Evolutionary conservation across 768 basidiomycete genomes (phyloP), one percentile per base, ranked within the genome.

Genomic region (Tricholoma terreum): DNA sequence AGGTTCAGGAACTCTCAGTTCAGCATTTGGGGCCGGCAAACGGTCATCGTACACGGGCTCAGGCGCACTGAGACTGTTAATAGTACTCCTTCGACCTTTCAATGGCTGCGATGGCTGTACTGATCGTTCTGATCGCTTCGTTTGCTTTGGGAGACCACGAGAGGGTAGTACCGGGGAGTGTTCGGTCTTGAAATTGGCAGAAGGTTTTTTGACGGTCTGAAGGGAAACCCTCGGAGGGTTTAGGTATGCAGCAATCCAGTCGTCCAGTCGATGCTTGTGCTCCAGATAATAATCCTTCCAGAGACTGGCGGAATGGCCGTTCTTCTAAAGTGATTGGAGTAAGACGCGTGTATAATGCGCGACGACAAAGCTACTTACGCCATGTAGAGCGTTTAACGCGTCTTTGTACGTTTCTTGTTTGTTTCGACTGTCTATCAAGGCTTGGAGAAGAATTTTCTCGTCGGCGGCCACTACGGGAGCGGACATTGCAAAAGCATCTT

Each of bases 211-310:
- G 19, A 72, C 67, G 6, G 71, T 73, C 48, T 72, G 71, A 12
- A 67, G 43, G 6, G 68, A 59, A 38, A 53, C 24, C 57, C 66
- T 67, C 14, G 61, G 65, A 15, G 63, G 67, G 36, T 60, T 66
- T 6, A 75, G 57, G 55, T 69, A 75, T 63, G 69, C 67, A 15
- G 69, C 67, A 58, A 79, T 73, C 68, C 71, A 73, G 27, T 71
- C 70, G 63, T 89, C 84, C 34, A 90, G 72, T 40, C 83, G 80
- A 52, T 79, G 76, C 57, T 81, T 84, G 63, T 90, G 79, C 56
- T 89, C 87, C 14, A 91, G 77, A 62, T 87, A 91, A 65, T 89
- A 89, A 63, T 91, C 89, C 65, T 90, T 90, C 89, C 89, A 91
- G 21, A 87, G 70, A 66, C 77, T 84, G 35, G 86, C 80, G 15